Percentiles rank a stretch among this genome's conserved stretches.
Evolutionary conservation across 2,329 filamentous ascomycete species (phyloP).

Genomic region (Malbranchea cinnamomea): DNA sequence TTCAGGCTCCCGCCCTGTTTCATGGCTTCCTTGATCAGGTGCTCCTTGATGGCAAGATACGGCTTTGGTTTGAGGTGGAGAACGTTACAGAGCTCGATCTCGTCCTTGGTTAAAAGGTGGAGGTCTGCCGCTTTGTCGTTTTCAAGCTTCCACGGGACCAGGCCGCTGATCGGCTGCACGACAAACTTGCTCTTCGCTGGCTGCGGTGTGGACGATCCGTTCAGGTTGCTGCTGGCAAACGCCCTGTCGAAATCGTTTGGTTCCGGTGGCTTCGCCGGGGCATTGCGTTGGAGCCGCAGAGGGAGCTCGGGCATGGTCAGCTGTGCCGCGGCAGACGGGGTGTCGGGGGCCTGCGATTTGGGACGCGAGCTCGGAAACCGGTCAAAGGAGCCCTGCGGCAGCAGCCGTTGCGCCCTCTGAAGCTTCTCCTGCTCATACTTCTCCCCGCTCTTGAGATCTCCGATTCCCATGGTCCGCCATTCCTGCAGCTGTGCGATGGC

Average conservation of each 20-base stretch:
- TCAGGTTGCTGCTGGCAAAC: conserved; percentile 39
- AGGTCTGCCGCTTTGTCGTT: conserved; percentile 63
- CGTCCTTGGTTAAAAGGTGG: conserved; percentile 72
- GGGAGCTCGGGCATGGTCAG: conserved; percentile 68
- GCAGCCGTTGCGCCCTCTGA: conserved; percentile 47
- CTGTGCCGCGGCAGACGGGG: conserved; percentile 57
- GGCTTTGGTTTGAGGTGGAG: conserved; percentile 83
- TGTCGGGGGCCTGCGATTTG: conserved; percentile 52
- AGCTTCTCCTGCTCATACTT: conserved; percentile 88
- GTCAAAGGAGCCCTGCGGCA: conserved; percentile 69
- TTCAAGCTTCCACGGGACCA: conserved; percentile 45
- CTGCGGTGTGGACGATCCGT: conserved; percentile 23
- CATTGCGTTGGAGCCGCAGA: conserved; percentile 38
- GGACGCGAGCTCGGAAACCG: conserved; percentile 62
- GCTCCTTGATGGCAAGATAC: conserved; percentile 87
- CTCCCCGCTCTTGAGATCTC: conserved; percentile 70
- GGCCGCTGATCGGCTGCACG: conserved; percentile 31
- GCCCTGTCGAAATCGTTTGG: conserved; percentile 40
- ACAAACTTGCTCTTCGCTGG: conserved; percentile 37
- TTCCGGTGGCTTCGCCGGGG: conserved; percentile 20
- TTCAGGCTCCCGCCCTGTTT: conserved; percentile 78
- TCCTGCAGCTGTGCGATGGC: conserved; percentile 86
- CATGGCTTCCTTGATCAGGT: conserved; percentile 77
- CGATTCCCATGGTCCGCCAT: conserved; percentile 75
- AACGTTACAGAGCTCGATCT: conserved; percentile 71